These are phyloP conservation scores for Entomortierella chlamydospora DNA, from an alignment of 192 early-diverging fungal species.

Conservation along the genomic window DNA sequence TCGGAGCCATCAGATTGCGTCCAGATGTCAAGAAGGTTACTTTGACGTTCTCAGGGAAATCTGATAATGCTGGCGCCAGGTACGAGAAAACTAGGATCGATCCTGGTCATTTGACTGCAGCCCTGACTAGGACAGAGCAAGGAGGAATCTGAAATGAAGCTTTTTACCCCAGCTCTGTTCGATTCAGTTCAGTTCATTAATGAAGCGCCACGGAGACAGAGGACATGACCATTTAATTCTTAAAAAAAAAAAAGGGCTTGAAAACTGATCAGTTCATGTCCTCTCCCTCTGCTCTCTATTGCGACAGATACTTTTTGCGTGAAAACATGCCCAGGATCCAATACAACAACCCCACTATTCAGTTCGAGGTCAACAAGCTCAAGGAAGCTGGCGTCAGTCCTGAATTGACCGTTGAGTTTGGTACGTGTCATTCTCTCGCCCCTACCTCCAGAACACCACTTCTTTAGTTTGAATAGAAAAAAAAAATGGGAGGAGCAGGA, in stretches of 20 bases:
- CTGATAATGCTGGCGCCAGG: constrained; percentile 64
- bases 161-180: too few species aligned
- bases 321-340: constrained; percentile 66
- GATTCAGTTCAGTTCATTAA: too few species aligned
- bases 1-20: constrained; percentile 60
- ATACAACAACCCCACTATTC: constrained; percentile 65
- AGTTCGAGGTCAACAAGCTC: constrained; percentile 58
- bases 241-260: background rate
- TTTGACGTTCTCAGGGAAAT: constrained; percentile 55
- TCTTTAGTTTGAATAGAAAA: background rate
- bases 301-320: constrained; percentile 64
- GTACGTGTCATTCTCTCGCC: constrained; percentile 33
- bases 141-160: too few species aligned
- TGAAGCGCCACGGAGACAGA: too few species aligned
- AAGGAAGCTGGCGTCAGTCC: constrained; percentile 56
- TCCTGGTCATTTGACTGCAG: too few species aligned
- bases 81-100: constrained; percentile 25
- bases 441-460: too few species aligned
- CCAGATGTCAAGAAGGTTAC: constrained; percentile 63
- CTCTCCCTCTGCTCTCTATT: too few species aligned
- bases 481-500: background rate
- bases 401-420: constrained; percentile 62
- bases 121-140: too few species aligned
- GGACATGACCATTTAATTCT: too few species aligned
- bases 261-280: too few species aligned